Evolutionary conservation across 768 basidiomycete genomes (phyloP).

Genomic region (Neoboletus subvelutipes): DNA sequence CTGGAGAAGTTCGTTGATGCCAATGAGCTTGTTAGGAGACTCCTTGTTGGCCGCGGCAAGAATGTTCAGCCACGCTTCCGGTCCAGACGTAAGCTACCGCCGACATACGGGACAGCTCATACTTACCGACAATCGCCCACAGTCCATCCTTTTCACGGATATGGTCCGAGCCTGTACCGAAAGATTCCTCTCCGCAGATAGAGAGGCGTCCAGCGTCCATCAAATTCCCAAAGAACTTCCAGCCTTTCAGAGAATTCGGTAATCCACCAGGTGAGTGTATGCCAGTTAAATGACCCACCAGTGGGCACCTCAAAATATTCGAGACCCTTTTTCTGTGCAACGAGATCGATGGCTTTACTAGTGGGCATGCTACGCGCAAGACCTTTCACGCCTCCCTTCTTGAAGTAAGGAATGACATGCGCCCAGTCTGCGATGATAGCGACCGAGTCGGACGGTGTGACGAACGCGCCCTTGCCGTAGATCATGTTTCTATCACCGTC

Average conservation of each 20-base stretch:
- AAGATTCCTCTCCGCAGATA: conserved; percentile 98
- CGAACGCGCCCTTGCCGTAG: conserved; percentile 96
- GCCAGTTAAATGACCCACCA: conserved; percentile 44
- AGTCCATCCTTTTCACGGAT: conserved; percentile 99
- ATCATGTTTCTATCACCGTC: conserved; percentile 99
- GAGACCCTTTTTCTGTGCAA: conserved; percentile 89
- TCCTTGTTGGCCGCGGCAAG: conserved; percentile 83
- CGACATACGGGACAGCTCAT: conserved; percentile 1
- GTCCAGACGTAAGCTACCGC: conserved; percentile 1
- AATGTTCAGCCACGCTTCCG: conserved; percentile 93
- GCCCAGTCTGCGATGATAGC: conserved; percentile 99
- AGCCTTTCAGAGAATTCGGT: conserved; percentile 51
- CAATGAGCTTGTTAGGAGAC: conserved; percentile 71
- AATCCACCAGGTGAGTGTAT: neutral
- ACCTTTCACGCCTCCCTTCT: conserved; percentile 86
- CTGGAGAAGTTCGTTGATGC: conserved; percentile 88
- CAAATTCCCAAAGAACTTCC: conserved; percentile 99
- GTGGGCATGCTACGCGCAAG: conserved; percentile 98
- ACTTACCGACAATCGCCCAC: conserved; percentile 93
- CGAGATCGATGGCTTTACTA: conserved; percentile 92
- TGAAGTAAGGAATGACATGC: conserved; percentile 88
- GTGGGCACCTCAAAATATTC: conserved; percentile 97
- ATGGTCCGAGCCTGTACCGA: conserved; percentile 99
- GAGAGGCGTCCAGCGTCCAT: conserved; percentile 99
- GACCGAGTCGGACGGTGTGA: conserved; percentile 96